These are phyloP conservation scores for Auriculariales sp. DNA, from an alignment of 768 basidiomycete genomes.

Conservation along the genomic window DNA sequence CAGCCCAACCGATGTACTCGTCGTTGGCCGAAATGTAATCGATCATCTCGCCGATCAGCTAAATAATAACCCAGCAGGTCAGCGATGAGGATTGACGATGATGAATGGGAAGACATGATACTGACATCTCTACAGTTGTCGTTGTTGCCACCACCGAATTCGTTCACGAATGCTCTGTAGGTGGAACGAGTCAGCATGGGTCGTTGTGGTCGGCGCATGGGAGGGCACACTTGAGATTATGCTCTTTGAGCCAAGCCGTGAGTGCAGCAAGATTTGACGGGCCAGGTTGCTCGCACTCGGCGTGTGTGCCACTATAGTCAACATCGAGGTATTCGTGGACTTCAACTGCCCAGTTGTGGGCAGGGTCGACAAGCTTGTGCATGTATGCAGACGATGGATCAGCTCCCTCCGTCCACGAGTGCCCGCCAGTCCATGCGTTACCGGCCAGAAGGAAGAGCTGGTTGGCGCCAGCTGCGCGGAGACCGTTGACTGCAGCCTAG, in stretches of 20 bases:
- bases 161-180: slow-evolving; percentile 26
- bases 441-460: slow-evolving; percentile 33
- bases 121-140: slow-evolving; percentile 16
- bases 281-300: slow-evolving; percentile 27
- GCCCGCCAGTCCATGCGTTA: slow-evolving; percentile 32
- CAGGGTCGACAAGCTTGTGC: slow-evolving; percentile 25
- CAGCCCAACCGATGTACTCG: slow-evolving; percentile 32
- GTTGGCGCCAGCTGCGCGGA: slow-evolving; percentile 23
- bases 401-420: slow-evolving; percentile 26
- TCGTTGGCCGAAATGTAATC: slow-evolving; percentile 26
- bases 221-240: slow-evolving; percentile 24
- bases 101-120: not conserved
- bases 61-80: slow-evolving; percentile 6
- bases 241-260: slow-evolving; percentile 27
- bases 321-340: slow-evolving; percentile 23
- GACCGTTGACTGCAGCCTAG: slow-evolving; percentile 26
- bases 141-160: slow-evolving; percentile 33
- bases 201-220: no score
- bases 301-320: slow-evolving; percentile 30
- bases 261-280: slow-evolving; percentile 27
- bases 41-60: slow-evolving; percentile 23
- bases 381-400: slow-evolving; percentile 29
- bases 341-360: slow-evolving; percentile 30
- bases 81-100: not conserved
- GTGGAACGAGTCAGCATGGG: no score